Base-by-base conservation (phyloP, 2,329 filamentous ascomycete genomes). In the Hymenoscyphus salicellus region DNA sequence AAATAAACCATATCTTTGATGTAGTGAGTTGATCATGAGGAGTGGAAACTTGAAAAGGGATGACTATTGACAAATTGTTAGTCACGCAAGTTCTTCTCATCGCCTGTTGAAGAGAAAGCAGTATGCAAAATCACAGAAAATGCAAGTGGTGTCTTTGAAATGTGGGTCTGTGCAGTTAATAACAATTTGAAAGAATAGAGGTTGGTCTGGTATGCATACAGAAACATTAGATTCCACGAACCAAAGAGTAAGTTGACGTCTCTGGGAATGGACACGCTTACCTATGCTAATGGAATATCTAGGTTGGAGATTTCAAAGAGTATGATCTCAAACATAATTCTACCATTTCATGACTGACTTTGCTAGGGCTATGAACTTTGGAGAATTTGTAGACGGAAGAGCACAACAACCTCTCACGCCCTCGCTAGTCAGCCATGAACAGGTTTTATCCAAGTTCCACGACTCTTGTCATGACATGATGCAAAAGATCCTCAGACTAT, bases 271-370 rank as follows among this genome's bases (percentile, higher is more conserved):
- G 3, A 7, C 26, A 7, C n/a, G n/a, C 3, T 8, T 16, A 20
- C 23, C 20, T 5, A 33, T 23, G 32, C 33, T 32, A 17, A 43
- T 57, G 26, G 14, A 63, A 8, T 26, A 8, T 61, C 16, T 46
- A 92, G 88, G 82, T 88, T 36, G 91, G 92, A 17, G 93, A 97
- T 74, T 92, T 92, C 72, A 97, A 97, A 82, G 92, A 97, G 91
- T 93, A 78, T 72, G 79, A 36, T 26, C 16, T 14, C 28, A 20
- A 55, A 8, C 2, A 26, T 6, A 20, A 10, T 0, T 10, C n/a
- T 5, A 6, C 7, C 6, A 11, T 26, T 43, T 58, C 58, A 58
- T 57, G 32, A 55, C 56, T 65, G 59, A 65, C 60, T 62, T 10
- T 61, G 11, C 1, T 70, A 95, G 93, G 80, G 92, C 90, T 43